Conservation (phyloP, 2,329 filamentous ascomycete species). For the Trichoderma asperellum region DNA sequence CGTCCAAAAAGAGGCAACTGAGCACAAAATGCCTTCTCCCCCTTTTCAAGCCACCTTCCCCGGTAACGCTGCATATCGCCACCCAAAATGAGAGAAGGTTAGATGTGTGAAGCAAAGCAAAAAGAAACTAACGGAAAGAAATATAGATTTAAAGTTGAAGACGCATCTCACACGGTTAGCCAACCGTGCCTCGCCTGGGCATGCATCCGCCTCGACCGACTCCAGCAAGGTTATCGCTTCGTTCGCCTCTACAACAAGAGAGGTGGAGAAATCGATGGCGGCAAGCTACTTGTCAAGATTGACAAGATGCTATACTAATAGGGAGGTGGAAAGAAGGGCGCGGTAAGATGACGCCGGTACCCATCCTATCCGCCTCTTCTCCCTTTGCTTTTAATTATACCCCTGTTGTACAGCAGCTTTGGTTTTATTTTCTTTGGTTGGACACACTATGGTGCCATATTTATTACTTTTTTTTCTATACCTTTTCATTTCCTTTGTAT, state of each 20-base stretch:
- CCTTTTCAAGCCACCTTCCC: not conserved
- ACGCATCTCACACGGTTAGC: slow-evolving; percentile 48
- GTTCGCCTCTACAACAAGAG: slow-evolving; percentile 53
- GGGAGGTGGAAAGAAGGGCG: not conserved
- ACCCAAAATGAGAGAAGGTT: not conserved
- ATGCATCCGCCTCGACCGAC: slow-evolving; percentile 62
- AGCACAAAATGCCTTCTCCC: not conserved
- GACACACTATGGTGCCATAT: not conserved
- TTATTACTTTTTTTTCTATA: not conserved
- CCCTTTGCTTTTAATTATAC: not conserved
- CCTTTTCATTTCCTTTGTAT: not conserved
- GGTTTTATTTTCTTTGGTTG: not conserved
- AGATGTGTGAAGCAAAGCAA: not conserved
- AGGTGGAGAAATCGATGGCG: slow-evolving; percentile 50
- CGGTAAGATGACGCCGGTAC: slow-evolving; percentile 15
- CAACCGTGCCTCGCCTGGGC: slow-evolving; percentile 56
- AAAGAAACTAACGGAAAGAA: not conserved
- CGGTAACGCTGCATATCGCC: not conserved
- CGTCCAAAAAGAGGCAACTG: not conserved
- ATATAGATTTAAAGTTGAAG: slow-evolving; percentile 58
- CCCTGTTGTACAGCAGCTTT: not conserved
- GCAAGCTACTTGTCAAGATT: slow-evolving; percentile 57
- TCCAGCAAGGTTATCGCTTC: slow-evolving; percentile 59
- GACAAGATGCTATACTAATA: slow-evolving; percentile 50
- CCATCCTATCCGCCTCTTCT: not conserved